Conservation (phyloP, 2,329 filamentous ascomycete species). For the Metarhizium humberi region DNA sequence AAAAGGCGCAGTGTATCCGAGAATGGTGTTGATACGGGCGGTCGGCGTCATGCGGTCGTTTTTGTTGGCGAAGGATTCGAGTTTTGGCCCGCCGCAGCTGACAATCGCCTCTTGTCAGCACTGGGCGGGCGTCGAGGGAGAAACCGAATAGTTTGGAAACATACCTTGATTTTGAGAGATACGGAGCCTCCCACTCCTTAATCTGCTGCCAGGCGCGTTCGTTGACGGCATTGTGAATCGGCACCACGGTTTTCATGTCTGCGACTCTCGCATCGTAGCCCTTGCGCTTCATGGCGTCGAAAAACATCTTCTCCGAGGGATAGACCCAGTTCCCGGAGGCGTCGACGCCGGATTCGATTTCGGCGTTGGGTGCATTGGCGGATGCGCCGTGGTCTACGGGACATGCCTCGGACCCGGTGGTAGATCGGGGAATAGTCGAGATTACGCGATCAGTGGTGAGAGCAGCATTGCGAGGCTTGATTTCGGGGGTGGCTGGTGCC, state of each 20-base stretch:
- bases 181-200: constrained; percentile 73
- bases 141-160: constrained; percentile 9
- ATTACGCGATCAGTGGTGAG: constrained; percentile 63
- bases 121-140: constrained; percentile 2
- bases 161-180: constrained; percentile 46
- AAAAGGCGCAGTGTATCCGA: constrained; percentile 89
- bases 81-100: constrained; percentile 62
- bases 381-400: constrained; percentile 31
- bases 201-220: constrained; percentile 94
- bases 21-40: constrained; percentile 69
- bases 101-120: not conserved
- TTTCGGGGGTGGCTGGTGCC: constrained; percentile 8
- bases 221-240: constrained; percentile 97
- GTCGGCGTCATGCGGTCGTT: constrained; percentile 65
- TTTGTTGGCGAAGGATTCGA: constrained; percentile 76
- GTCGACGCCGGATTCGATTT: constrained; percentile 67
- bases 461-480: constrained; percentile 9
- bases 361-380: constrained; percentile 69
- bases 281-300: constrained; percentile 92
- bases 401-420: constrained; percentile 23
- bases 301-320: constrained; percentile 94
- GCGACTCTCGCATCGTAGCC: constrained; percentile 59
- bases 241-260: constrained; percentile 88
- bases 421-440: constrained; percentile 67
- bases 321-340: constrained; percentile 90